Base-by-base conservation (phyloP, 179 eudicot species). In the Silene vulgaris region DNA sequence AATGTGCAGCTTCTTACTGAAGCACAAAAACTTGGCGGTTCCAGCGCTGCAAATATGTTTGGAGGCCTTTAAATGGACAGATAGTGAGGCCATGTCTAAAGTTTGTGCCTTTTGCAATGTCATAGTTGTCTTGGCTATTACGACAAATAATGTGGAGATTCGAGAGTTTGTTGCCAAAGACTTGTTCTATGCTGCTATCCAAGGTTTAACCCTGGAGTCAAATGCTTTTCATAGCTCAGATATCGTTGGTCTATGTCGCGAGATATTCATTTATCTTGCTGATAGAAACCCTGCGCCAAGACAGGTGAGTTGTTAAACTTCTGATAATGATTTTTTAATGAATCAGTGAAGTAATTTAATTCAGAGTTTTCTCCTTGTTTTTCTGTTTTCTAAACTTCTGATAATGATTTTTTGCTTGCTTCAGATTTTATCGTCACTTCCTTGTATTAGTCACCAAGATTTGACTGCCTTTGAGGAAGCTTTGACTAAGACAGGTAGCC, bases 381-480 rank as follows among this genome's bases (percentile, higher is more conserved):
- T 9, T 37, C 26, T 19, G 11, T 74, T 45, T 19, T 64, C 59
- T 54, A 54, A 61, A 61, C 66, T 56, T 56, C 2, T n/a, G n/a
- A 8, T 54, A 43, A 52, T 13, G 3, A 7, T 40, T 0, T 28
- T 74, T 29, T 71, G 59, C 32, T 78, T 81, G 56, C 65, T 80
- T 72, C 91, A 95, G 99, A 87, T 95, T 78, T 85, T 95, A 87
- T 88, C 86, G 20, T 82, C 93, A 7, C 97, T 95, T 72, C 97
- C 99, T n/a, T 83, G 90, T 80, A 87, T 92, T 60, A 83, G 74
- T 11, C 89, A 79, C 26, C 91, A 90, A 84, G 97, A 95, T 84
- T 76, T 95, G 78, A 81, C 78, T 75, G 91, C 97, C 80, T 95
- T 95, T 80, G 97, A 92, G 84, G 99, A 95, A 86, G 93, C 97